A percentile compares a stretch with the other conserved stretches of the same genome.
Evolutionary conservation across 768 basidiomycete species (phyloP).

Genomic region (Neoboletus brunneissimus): DNA sequence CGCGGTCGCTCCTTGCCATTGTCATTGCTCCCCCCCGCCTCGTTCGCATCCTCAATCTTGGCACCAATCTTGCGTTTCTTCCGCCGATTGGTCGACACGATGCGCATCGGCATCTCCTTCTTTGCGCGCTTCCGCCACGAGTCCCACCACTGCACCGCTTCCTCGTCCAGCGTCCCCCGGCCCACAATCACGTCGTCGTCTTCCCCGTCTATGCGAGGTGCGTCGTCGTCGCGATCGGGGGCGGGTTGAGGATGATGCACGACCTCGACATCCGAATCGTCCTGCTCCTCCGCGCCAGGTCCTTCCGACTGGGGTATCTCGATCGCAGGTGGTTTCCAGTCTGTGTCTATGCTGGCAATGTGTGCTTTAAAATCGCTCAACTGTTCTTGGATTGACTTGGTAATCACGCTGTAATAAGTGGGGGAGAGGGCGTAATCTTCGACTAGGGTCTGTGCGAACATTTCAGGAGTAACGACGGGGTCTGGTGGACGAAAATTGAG

Average conservation of each 20-base stretch:
- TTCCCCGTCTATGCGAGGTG: slow-evolving; percentile 12
- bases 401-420: slow-evolving; percentile 63
- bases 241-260: slow-evolving; percentile 13
- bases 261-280: slow-evolving; percentile 28
- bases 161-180: slow-evolving; percentile 48
- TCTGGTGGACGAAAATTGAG: slow-evolving; percentile 45
- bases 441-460: slow-evolving; percentile 85
- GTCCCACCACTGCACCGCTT: slow-evolving; percentile 63
- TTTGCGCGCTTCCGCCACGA: slow-evolving; percentile 58
- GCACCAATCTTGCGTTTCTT: slow-evolving; percentile 43
- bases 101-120: slow-evolving; percentile 30
- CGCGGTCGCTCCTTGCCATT: slow-evolving; percentile 44
- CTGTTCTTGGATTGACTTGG: slow-evolving; percentile 85
- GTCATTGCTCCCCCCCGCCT: slow-evolving; percentile 22
- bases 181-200: slow-evolving; percentile 23
- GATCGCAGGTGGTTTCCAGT: slow-evolving; percentile 26
- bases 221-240: slow-evolving; percentile 26
- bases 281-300: slow-evolving; percentile 26
- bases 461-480: slow-evolving; percentile 82
- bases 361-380: slow-evolving; percentile 77
- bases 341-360: slow-evolving; percentile 51
- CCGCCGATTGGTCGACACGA: slow-evolving; percentile 31
- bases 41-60: slow-evolving; percentile 25
- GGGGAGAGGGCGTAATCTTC: slow-evolving; percentile 84
- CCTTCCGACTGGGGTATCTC: slow-evolving; percentile 26